Percentiles rank a stretch among this genome's conserved stretches.
Evolutionary conservation across 192 early-diverging fungal species (phyloP).

Genomic region (Funneliformis mosseae): DNA sequence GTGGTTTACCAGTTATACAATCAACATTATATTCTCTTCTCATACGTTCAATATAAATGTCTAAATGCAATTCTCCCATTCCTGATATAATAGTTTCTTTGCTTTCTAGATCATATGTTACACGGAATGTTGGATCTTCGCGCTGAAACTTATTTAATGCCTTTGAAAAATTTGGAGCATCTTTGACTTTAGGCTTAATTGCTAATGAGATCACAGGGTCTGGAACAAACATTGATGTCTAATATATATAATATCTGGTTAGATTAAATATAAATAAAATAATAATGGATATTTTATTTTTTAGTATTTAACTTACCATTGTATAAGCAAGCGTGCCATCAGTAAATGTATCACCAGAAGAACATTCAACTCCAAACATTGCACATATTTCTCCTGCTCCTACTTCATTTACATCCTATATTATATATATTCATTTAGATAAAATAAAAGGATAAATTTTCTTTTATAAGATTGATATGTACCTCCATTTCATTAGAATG

Average conservation of each 20-base stretch:
- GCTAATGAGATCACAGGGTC: slow-evolving; percentile 96
- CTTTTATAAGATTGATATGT: neutral
- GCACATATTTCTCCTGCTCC: slow-evolving; percentile 97
- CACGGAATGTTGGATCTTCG: slow-evolving; percentile 87
- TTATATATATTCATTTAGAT: neutral
- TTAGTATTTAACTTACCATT: slow-evolving; percentile 58
- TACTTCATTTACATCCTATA: slow-evolving; percentile 82
- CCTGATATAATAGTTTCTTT: slow-evolving; percentile 89
- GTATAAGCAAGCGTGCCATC: slow-evolving; percentile 80
- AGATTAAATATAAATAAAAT: slow-evolving; percentile 10
- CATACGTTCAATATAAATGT: slow-evolving; percentile 98
- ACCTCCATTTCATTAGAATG: slow-evolving; percentile 95
- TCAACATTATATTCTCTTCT: slow-evolving; percentile 96
- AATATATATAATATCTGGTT: neutral
- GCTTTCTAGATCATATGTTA: slow-evolving; percentile 75
- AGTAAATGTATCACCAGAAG: slow-evolving; percentile 96
- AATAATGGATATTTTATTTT: neutral
- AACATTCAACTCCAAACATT: slow-evolving; percentile 96
- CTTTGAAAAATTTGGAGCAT: slow-evolving; percentile 75
- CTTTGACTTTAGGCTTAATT: slow-evolving; percentile 89
- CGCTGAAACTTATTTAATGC: slow-evolving; percentile 81
- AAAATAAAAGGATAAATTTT: neutral
- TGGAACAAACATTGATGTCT: slow-evolving; percentile 97
- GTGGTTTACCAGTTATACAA: slow-evolving; percentile 94
- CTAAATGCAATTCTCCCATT: slow-evolving; percentile 87